Conservation (phyloP, 345 rosid genomes). For the Trapa bicornis region DNA sequence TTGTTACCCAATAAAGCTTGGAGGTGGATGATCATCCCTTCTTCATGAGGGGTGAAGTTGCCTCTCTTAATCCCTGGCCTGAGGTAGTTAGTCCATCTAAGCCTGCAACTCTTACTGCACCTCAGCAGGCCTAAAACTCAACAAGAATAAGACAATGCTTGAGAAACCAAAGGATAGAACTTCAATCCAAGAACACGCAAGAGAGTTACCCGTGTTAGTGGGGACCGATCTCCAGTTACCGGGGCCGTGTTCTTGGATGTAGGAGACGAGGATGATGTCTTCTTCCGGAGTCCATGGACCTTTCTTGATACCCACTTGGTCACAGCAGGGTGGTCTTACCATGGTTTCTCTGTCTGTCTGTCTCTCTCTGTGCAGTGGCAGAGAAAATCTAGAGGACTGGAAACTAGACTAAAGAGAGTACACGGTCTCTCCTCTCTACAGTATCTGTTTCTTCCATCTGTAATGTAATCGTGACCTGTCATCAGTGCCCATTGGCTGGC, state of each 20-base stretch:
- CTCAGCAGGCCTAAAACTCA: constrained; percentile 49
- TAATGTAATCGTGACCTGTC: neutral
- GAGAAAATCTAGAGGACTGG: neutral
- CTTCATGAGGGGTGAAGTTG: constrained; percentile 92
- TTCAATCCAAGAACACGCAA: too few relatives aligned
- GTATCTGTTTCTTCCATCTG: neutral
- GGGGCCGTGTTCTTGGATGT: constrained; percentile 91
- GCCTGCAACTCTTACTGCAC: constrained; percentile 98
- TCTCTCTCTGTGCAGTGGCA: too few relatives aligned
- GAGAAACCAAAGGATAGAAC: neutral
- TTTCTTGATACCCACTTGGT: constrained; percentile 82
- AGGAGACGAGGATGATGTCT: constrained; percentile 86
- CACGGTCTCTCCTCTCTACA: neutral
- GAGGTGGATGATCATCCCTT: constrained; percentile 94
- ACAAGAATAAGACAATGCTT: neutral
- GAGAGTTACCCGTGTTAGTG: constrained; percentile 60
- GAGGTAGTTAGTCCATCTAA: constrained; percentile 99
- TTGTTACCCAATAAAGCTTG: constrained; percentile 99
- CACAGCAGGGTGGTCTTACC: constrained; percentile 96
- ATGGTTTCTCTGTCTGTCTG: constrained; percentile 16
- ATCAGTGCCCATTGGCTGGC: neutral
- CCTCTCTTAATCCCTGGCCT: constrained; percentile 97
- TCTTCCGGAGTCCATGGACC: constrained; percentile 99
- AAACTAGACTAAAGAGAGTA: too few relatives aligned
- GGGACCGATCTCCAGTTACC: constrained; percentile 99